phyloP scores from a whole-genome alignment of 495 filamentous ascomycete genomes.

The Tuber borchii region DNA sequence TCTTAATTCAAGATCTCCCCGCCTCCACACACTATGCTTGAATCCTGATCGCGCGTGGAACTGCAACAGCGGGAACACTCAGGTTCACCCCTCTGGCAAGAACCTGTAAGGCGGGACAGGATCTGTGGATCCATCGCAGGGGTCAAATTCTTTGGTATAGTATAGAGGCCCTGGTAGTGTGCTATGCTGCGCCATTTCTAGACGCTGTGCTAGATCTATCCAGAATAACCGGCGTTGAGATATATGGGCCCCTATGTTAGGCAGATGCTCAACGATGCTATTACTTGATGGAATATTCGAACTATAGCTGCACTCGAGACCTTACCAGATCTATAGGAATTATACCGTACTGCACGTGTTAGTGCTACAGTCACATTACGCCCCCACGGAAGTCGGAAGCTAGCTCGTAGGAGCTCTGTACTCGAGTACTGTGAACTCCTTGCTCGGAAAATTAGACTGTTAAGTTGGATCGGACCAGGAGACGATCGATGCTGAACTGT shows the following conservation, averaged over 20 bases:
- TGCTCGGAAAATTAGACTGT: not conserved
- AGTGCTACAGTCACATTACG: not conserved
- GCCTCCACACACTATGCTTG: not conserved
- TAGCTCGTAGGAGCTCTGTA: not conserved
- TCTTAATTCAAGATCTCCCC: not conserved
- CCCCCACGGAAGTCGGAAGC: not conserved
- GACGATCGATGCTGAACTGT: not conserved
- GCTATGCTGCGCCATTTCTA: not conserved
- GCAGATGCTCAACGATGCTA: not conserved
- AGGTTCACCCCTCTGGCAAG: not conserved
- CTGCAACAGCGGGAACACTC: not conserved
- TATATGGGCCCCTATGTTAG: not conserved
- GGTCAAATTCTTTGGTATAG: not conserved
- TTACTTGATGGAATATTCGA: not conserved
- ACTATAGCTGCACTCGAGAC: not conserved
- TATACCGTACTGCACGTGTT: not conserved
- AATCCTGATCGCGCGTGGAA: not conserved
- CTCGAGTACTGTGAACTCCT: not conserved
- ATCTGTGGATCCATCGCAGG: not conserved
- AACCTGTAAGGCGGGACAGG: not conserved
- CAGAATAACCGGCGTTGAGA: not conserved
- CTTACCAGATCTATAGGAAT: not conserved
- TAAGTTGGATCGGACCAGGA: not conserved
- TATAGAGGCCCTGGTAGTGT: not conserved
- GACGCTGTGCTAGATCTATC: not conserved